Base-by-base conservation (phyloP, 495 filamentous ascomycete genomes). In the Neurospora sp. region DNA sequence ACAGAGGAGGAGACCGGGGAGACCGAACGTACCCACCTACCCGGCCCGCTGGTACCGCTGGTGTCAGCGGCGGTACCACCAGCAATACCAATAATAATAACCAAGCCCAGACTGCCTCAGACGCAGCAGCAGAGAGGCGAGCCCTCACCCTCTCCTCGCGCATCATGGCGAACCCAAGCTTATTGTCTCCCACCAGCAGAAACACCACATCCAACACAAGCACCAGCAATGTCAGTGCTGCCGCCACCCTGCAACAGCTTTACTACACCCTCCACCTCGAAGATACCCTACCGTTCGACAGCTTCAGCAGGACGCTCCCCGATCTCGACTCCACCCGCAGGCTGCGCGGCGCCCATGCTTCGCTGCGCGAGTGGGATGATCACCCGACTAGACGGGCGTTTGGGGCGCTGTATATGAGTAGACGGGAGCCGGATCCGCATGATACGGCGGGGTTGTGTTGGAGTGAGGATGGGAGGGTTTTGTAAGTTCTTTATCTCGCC, bases 401-500 rank as follows among this genome's bases (percentile, higher is more conserved):
- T n/a, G 76, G 72, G 40, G 73, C 69, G n/a, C 38, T 38, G 69
- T 39, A 77, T 69, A 71, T 71, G 70, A 45, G 44, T n/a, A 75
- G 81, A 8, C 75, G 78, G 69, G 75, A 75, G 6, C 80, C 83
- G 22, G 77, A 82, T 53, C 76, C 83, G 1, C 79, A 84, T 47
- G 83, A 86, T 70, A 92, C 91, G 2, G 90, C 90, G 68, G 92
- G 92, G 20, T 79, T 92, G 71, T 85, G 87, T 9, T 93, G 91
- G 90, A 91, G 90, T 71, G 84, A 85, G 16, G 88, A 93, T 77
- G 92, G 92, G 7, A 85, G 87, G 77, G 86, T 83, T 59, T 76
- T 94, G 92, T 94, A 83, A 85, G 92, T 31, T 31, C 27, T 87
- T 39, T 12, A 37, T 18, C 20, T 12, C 14, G 14, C 37, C 2